Evolutionary conservation across 2,329 filamentous ascomycete species (phyloP).

Genomic region (Calonectria naviculata): DNA sequence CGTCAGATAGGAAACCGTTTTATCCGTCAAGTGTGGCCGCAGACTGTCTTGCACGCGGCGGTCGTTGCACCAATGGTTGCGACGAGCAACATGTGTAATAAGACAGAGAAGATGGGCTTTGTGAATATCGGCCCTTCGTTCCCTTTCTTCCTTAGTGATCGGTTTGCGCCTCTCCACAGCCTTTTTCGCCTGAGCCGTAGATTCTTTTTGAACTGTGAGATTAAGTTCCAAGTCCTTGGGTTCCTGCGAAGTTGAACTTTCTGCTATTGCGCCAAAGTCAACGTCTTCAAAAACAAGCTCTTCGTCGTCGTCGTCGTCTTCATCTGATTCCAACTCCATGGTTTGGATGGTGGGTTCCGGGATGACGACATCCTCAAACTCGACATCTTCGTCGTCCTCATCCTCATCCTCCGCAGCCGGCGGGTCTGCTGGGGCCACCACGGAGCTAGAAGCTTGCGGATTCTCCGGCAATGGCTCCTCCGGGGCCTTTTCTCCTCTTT

Average conservation of each 20-base stretch:
- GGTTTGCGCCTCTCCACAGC: constrained; percentile 59
- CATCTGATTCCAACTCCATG: constrained; percentile 60
- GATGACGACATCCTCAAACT: constrained; percentile 63
- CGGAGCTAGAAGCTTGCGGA: neutral
- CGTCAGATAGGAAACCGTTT: constrained; percentile 74
- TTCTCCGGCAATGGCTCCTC: neutral
- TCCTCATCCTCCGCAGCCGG: constrained; percentile 42
- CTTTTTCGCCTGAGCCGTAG: constrained; percentile 43
- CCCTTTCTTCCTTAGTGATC: constrained; percentile 64
- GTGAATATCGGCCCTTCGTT: constrained; percentile 78
- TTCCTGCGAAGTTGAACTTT: constrained; percentile 35
- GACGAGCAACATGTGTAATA: constrained; percentile 78
- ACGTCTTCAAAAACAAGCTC: constrained; percentile 62
- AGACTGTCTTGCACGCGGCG: constrained; percentile 73
- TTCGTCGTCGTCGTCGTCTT: constrained; percentile 55
- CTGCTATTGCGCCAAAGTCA: constrained; percentile 50
- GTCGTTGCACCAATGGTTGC: constrained; percentile 94
- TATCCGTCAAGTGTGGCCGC: constrained; percentile 72
- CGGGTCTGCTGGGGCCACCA: neutral
- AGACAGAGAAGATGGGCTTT: constrained; percentile 88
- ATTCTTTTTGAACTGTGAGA: constrained; percentile 58
- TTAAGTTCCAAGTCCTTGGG: constrained; percentile 61
- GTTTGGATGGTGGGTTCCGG: constrained; percentile 63
- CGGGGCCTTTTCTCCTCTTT: neutral
- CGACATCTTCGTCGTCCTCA: constrained; percentile 55